Evolutionary conservation across 2,329 filamentous ascomycete genomes (phyloP).

Genomic region (Plenodomus biglobosus): DNA sequence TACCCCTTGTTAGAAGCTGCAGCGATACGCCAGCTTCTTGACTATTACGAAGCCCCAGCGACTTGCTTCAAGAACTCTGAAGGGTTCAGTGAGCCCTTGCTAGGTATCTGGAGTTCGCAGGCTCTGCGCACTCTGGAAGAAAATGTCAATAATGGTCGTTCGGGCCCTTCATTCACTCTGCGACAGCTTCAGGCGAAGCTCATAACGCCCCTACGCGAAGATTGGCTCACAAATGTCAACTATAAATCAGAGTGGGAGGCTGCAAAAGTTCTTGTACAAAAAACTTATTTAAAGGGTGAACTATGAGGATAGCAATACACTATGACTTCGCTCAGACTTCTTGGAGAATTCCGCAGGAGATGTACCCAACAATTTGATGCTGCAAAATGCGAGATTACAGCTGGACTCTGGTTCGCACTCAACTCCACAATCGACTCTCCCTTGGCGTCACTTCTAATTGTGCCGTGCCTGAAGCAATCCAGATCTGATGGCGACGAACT

Average conservation of each 20-base stretch:
- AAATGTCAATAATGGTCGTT: constrained; percentile 1
- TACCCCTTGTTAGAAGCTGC: constrained; percentile 6
- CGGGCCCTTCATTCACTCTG: neutral
- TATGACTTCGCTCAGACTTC: neutral
- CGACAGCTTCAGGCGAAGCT: constrained; percentile 1
- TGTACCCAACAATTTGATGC: constrained; percentile 14
- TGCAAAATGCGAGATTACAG: constrained; percentile 11
- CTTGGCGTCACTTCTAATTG: too few relatives aligned
- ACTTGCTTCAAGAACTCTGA: constrained; percentile 8
- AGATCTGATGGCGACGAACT: too few relatives aligned
- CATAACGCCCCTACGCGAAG: neutral
- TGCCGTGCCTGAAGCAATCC: too few relatives aligned
- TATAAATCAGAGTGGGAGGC: constrained; percentile 5
- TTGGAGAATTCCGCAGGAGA: constrained; percentile 1
- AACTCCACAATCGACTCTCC: constrained; percentile 4
- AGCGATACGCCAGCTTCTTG: constrained; percentile 4
- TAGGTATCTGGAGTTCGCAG: constrained; percentile 6
- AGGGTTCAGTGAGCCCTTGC: constrained; percentile 7
- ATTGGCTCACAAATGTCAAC: constrained; percentile 8
- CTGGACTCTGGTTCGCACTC: constrained; percentile 8
- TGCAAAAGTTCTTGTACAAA: neutral
- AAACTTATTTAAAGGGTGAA: neutral
- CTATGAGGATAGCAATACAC: too few relatives aligned
- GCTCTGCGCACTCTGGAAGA: constrained; percentile 1
- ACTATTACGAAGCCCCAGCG: constrained; percentile 2